Conservation (phyloP, 2,329 filamentous ascomycete genomes). For the Ampelomyces quisqualis region DNA sequence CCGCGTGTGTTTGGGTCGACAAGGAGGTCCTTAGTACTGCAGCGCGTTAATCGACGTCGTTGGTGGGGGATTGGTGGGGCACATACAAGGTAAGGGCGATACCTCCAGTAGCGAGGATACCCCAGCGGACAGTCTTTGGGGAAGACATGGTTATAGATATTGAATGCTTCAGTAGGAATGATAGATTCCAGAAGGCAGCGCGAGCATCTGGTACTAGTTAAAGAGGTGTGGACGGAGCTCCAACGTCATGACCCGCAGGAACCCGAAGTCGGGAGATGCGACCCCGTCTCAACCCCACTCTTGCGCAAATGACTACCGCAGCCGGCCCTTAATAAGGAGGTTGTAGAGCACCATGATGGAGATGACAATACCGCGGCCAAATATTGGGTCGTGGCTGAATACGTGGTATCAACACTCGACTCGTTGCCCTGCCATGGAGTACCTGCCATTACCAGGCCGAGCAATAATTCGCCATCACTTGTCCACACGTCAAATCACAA, state of each 20-base stretch:
- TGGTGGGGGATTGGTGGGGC: constrained; percentile 16
- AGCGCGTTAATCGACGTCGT: constrained; percentile 9
- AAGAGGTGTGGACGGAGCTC: constrained; percentile 2
- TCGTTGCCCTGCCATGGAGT: too few species aligned
- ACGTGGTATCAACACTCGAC: too few species aligned
- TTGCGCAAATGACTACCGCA: constrained; percentile 4
- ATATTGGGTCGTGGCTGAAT: too few species aligned
- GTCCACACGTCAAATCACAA: too few species aligned
- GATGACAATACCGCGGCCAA: too few species aligned
- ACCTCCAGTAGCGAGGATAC: constrained; percentile 53
- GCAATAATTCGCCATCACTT: too few species aligned
- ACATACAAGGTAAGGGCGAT: constrained; percentile 50
- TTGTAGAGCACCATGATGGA: not conserved
- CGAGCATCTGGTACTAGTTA: not conserved
- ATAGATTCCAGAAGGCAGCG: not conserved
- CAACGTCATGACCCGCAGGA: constrained; percentile 22
- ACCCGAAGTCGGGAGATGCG: constrained; percentile 5
- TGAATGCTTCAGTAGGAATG: not conserved
- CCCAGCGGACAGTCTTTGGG: constrained; percentile 45
- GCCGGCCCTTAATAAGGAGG: constrained; percentile 1
- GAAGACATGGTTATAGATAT: constrained; percentile 27
- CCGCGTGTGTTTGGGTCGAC: constrained; percentile 68
- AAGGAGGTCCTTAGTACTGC: constrained; percentile 68
- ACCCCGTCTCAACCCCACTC: constrained; percentile 19
- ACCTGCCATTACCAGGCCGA: too few species aligned